These are phyloP conservation scores for Trypanosoma scelopori DNA, from an alignment of 208 protist genomes.

Conservation along the genomic window DNA sequence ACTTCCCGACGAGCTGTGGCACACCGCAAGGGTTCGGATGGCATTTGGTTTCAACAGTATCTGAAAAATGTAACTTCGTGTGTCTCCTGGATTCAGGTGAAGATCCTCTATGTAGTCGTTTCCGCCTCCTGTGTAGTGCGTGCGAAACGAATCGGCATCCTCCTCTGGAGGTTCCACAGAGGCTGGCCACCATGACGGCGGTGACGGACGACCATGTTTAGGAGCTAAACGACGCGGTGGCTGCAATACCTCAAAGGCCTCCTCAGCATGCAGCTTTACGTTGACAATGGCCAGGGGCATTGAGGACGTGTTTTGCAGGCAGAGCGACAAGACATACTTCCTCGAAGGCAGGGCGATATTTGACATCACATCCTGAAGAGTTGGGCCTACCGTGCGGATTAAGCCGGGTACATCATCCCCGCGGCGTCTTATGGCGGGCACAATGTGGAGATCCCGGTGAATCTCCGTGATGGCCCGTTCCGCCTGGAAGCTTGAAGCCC, in stretches of 20 bases:
- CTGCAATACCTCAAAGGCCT: conserved; percentile 20
- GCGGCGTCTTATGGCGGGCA: conserved; percentile 4
- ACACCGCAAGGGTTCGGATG: conserved; percentile 35
- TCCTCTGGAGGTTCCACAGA: background rate
- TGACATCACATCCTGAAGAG: conserved; percentile 10
- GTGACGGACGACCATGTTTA: background rate
- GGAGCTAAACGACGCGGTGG: background rate
- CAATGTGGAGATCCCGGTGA: conserved; percentile 30
- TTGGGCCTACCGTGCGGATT: background rate
- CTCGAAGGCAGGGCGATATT: conserved; percentile 25
- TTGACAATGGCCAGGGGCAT: conserved; percentile 30
- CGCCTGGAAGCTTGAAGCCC: conserved; percentile 47
- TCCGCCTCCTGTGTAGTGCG: conserved; percentile 23
- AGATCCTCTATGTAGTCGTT: conserved; percentile 24
- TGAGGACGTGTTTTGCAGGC: conserved; percentile 43
- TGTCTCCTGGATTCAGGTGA: conserved; percentile 43
- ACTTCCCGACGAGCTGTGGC: conserved; percentile 6
- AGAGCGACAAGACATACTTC: conserved; percentile 39
- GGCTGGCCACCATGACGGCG: conserved; percentile 19
- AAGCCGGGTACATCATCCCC: background rate
- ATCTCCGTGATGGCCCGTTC: conserved; percentile 52
- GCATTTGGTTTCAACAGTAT: conserved; percentile 31
- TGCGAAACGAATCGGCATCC: conserved; percentile 13
- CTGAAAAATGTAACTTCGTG: conserved; percentile 33
- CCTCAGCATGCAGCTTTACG: conserved; percentile 29